Evolutionary conservation across 2,329 filamentous ascomycete species (phyloP).

Genomic region (Clathrospora elynae): DNA sequence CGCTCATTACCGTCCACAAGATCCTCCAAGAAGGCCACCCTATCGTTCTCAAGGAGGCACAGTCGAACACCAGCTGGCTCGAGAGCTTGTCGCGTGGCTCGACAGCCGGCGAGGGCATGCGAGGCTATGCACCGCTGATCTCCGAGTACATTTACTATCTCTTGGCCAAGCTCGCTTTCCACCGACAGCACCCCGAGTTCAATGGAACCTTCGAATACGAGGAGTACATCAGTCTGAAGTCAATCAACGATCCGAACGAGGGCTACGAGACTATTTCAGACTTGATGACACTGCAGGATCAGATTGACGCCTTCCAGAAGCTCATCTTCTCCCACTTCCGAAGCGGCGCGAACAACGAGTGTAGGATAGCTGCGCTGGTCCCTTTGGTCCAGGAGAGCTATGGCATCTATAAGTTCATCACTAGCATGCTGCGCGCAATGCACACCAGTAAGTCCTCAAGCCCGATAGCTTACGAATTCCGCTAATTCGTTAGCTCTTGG

Average conservation of each 20-base stretch:
- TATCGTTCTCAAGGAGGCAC: constrained; percentile 81
- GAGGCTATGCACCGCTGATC: constrained; percentile 88
- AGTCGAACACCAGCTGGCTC: constrained; percentile 87
- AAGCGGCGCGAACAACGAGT: constrained; percentile 90
- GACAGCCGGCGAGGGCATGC: constrained; percentile 75
- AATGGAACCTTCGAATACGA: constrained; percentile 98
- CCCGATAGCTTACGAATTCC: background rate
- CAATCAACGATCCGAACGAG: constrained; percentile 98
- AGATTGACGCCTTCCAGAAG: constrained; percentile 98
- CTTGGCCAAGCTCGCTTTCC: constrained; percentile 92
- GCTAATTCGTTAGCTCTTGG: constrained; percentile 69
- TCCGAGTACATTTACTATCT: constrained; percentile 97
- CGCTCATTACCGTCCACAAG: constrained; percentile 95
- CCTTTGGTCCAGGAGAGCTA: constrained; percentile 97
- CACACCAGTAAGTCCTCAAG: constrained; percentile 73
- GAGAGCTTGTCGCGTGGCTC: constrained; percentile 88
- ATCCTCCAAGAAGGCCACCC: constrained; percentile 97
- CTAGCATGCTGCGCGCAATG: constrained; percentile 98
- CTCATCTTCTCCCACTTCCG: constrained; percentile 97
- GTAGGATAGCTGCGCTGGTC: constrained; percentile 90
- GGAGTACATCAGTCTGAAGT: constrained; percentile 97
- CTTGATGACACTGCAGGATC: constrained; percentile 94
- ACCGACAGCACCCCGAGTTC: constrained; percentile 95
- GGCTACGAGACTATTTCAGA: constrained; percentile 96
- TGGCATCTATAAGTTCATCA: constrained; percentile 99